Base-by-base conservation (phyloP, 441 rosid genomes). In the Melastoma candidum region DNA sequence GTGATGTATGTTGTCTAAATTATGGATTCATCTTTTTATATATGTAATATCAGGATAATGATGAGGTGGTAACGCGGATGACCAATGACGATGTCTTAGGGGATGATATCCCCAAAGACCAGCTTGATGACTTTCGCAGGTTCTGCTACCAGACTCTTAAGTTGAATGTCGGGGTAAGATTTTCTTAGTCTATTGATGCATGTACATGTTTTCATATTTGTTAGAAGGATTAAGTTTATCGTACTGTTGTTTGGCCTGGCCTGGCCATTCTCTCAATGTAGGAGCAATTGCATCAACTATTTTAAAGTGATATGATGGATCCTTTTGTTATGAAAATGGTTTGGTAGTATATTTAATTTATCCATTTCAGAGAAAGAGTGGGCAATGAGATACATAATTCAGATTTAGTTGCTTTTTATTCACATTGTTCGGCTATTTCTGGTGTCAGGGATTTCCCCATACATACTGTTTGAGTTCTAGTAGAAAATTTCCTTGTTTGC, bases 71-170 rank as follows among this genome's bases (percentile, higher is more conserved):
- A 60, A 77, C 60, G 10, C 61, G 53, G 47, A 77, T 90, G 97
- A 84, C 98, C 51, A 95, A 90, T 81, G 97, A 95, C 77, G 98
- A 95, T 68, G 66, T 90, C 66, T 72, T 95, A 68, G 99, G 99
- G 27, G 99, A 90, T 78, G 95, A 90, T 72, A 79, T 95, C 68
- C 97, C 97, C 59, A 51, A 51, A 48, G 95, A 87, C 54, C 99
- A 95, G 80, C 73, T 62, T 71, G 78, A 76, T 67, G 66, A 62
- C 29, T 54, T 85, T 69, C 84, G 87, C 29, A 70, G 56, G 2
- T 80, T 79, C 64, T 90, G 92, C 79, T 90, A 87, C 71, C 85
- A 69, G 73, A 75, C 73, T 49, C 84, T 95, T 53, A 79, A 82
- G 67, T 63, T 80, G 74, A 84, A 67, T 73, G 57, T 46, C 64